Conservation (phyloP, 2,329 filamentous ascomycete genomes). For the Fusarium denticulatum region DNA sequence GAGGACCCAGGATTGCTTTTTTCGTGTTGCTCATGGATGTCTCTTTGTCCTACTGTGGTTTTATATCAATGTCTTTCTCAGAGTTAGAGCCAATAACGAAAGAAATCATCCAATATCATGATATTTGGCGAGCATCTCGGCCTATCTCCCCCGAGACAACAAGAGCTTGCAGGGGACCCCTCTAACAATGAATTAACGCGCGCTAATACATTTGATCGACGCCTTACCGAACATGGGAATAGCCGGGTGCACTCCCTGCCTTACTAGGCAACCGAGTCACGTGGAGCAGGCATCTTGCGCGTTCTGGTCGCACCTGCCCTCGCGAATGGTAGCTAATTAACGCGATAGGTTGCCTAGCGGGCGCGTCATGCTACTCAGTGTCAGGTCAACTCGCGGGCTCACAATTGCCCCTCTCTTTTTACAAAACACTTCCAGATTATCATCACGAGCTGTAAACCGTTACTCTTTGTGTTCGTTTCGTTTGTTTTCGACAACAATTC, state of each 20-base stretch:
- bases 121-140: slow-evolving; percentile 24
- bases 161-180: slow-evolving; percentile 18
- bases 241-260: neutral
- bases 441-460: slow-evolving; percentile 2
- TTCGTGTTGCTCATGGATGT: slow-evolving; percentile 39
- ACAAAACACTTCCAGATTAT: slow-evolving; percentile 15
- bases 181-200: slow-evolving; percentile 5
- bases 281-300: slow-evolving; percentile 37
- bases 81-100: neutral
- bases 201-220: slow-evolving; percentile 18
- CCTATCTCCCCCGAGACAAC: slow-evolving; percentile 24
- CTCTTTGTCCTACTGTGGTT: slow-evolving; percentile 7
- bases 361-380: slow-evolving; percentile 49
- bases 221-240: slow-evolving; percentile 1
- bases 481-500: slow-evolving; percentile 5
- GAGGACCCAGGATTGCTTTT: slow-evolving; percentile 35
- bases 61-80: slow-evolving; percentile 1
- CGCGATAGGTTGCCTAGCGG: slow-evolving; percentile 51
- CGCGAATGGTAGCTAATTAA: slow-evolving; percentile 48
- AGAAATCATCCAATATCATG: slow-evolving; percentile 7
- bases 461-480: slow-evolving; percentile 9
- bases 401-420: slow-evolving; percentile 30
- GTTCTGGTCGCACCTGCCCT: slow-evolving; percentile 33
- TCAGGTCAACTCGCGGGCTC: slow-evolving; percentile 35
- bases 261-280: slow-evolving; percentile 28